Base-by-base conservation (phyloP, 768 basidiomycete genomes). In the Coprinopsis strossmayeri region DNA sequence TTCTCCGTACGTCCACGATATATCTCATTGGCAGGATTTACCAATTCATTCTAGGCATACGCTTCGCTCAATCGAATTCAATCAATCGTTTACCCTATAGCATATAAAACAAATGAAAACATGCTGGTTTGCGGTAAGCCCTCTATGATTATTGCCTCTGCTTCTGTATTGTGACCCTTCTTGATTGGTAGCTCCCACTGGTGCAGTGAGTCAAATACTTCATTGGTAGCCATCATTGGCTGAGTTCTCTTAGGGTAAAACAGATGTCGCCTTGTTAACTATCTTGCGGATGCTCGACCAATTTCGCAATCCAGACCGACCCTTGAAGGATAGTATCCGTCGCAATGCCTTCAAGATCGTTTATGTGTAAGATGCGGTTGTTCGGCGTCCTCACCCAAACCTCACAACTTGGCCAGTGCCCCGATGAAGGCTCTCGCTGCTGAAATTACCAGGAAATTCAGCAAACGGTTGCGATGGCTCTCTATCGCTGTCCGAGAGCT, bases 401-500 rank as follows among this genome's bases (percentile, higher is more conserved):
- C 20, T 42, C 9, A 21, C 10, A 27, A 18, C 51, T 18, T 53
- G 25, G 44, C 7, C 49, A 92, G 90, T 23, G 96, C 96, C 5
- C 96, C 96, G 0, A 98, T 99, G 92, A 99, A 99, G 63, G 96
- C 96, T 0, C 68, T 99, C 32, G 96, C 95, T 1, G 81, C 93
- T 2, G 96, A 99, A 61, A 94, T 99, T 54, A 87, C 90, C 3
- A 81, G 90, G 37, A 99, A 99, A 66, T 72, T 98, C 13, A 78
- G 82, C n/a, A 95, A 84, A 71, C 76, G 96, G 37, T 68, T 99
- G 21, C 77, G 78, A 46, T 97, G 96, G 95, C 73, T 98, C 25
- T 77, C 75, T 0, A 85, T 98, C 52, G 71, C 76, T 58, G 93
- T 97, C 34, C 77, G 87, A 38, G 96, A 99, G 66, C 69, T 98